A percentile compares a stretch with the other conserved stretches of the same genome.
These are phyloP conservation scores for Flaveria trinervia DNA, from an alignment of 129 eudicot species.

Conservation along the genomic window DNA sequence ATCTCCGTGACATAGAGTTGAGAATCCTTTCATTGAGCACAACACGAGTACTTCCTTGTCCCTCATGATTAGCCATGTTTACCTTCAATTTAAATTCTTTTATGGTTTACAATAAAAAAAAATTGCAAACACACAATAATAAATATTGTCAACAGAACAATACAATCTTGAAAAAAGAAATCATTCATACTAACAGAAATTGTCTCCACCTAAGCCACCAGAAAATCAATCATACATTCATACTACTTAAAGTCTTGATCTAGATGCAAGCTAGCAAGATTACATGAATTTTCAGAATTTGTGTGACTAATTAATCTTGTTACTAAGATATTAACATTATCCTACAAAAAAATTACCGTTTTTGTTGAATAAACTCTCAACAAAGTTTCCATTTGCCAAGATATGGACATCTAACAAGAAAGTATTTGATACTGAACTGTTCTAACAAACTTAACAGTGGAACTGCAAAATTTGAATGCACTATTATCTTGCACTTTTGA, in stretches of 20 bases:
- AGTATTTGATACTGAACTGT: neutral
- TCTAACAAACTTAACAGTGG: neutral
- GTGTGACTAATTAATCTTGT: neutral
- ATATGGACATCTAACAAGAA: neutral
- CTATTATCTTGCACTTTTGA: neutral
- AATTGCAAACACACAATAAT: constrained; percentile 16
- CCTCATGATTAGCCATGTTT: constrained; percentile 66
- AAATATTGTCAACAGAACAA: neutral
- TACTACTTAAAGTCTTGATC: neutral
- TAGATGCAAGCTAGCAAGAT: neutral
- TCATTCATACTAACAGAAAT: neutral
- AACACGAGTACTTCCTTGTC: constrained; percentile 43
- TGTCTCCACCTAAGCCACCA: constrained; percentile 2
- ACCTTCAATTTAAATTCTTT: constrained; percentile 33
- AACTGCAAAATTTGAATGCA: neutral
- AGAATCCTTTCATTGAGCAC: constrained; percentile 92
- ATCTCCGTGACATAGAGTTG: constrained; percentile 74
- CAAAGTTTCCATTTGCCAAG: neutral
- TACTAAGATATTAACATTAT: constrained; percentile 1
- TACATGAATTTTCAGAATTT: neutral
- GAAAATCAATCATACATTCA: constrained; percentile 18
- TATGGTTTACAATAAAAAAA: neutral
- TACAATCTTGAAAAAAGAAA: neutral
- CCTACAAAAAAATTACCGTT: neutral
- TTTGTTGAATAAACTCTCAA: neutral